phyloP scores from a whole-genome alignment of 306 rosid species.

The Corylus avellana region DNA sequence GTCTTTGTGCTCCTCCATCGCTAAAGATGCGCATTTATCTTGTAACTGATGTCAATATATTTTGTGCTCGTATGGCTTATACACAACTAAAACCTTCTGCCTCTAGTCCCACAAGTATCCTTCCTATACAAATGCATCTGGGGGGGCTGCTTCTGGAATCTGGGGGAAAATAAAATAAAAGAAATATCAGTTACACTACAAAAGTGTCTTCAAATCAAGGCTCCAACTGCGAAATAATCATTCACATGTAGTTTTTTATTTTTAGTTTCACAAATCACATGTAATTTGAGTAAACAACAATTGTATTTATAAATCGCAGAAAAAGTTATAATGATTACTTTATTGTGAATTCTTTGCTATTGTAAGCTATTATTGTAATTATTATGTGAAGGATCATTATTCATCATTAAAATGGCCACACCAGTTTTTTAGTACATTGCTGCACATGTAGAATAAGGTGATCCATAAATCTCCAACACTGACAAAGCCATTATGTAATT shows the following conservation, averaged over 20 bases:
- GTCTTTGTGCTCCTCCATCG: not conserved
- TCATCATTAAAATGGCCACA: not conserved
- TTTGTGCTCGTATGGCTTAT: not conserved
- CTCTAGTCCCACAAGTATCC: not conserved
- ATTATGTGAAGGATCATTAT: not conserved
- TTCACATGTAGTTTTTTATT: no score
- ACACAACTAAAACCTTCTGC: not conserved
- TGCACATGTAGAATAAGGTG: not conserved
- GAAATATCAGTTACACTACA: not conserved
- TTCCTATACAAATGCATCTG: conserved; percentile 43
- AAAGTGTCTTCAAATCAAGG: not conserved
- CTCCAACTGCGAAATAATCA: not conserved
- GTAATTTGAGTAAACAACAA: not conserved
- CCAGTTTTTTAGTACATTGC: not conserved
- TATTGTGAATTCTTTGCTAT: not conserved
- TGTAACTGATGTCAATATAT: not conserved
- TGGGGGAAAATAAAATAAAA: conserved; percentile 21
- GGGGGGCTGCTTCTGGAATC: conserved; percentile 79
- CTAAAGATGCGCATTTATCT: not conserved
- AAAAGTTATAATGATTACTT: not conserved
- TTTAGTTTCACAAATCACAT: not conserved
- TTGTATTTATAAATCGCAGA: not conserved
- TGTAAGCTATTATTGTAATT: not conserved
- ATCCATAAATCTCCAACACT: not conserved
- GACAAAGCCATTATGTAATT: not conserved